Evolutionary conservation across 192 early-diverging fungal genomes (phyloP).

Genomic region (Backusella circina): DNA sequence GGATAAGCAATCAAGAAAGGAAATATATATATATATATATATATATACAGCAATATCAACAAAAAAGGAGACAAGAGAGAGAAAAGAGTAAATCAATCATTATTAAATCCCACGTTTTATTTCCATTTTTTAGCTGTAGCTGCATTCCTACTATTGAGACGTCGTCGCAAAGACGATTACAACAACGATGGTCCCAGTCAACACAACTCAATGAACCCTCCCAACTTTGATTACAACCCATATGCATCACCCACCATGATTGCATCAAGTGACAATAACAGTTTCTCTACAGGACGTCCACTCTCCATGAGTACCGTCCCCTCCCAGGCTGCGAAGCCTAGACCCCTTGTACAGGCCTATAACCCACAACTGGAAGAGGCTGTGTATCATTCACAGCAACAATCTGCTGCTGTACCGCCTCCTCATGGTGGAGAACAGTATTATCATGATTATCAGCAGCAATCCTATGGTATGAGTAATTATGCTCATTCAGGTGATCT

Average conservation of each 20-base stretch:
- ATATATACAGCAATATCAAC: background rate
- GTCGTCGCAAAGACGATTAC: background rate
- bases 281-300: background rate
- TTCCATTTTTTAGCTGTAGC: background rate
- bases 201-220: background rate
- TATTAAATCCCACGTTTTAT: background rate
- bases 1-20: background rate
- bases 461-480: background rate
- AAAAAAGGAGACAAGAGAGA: background rate
- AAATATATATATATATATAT: background rate
- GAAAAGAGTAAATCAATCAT: background rate
- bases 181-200: background rate
- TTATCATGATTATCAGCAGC: background rate
- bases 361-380: background rate
- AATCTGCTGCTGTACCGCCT: background rate
- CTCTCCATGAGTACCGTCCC: background rate
- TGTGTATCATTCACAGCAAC: background rate
- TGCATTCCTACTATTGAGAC: slow-evolving; percentile 1
- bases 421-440: background rate
- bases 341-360: background rate
- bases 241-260: background rate
- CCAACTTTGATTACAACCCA: background rate
- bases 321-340: background rate
- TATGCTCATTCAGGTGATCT: background rate
- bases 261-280: background rate